Evolutionary conservation across 371 early-diverging fungal genomes (phyloP), one percentile per base, ranked within the genome.

Genomic region (Coemansia sp.): DNA sequence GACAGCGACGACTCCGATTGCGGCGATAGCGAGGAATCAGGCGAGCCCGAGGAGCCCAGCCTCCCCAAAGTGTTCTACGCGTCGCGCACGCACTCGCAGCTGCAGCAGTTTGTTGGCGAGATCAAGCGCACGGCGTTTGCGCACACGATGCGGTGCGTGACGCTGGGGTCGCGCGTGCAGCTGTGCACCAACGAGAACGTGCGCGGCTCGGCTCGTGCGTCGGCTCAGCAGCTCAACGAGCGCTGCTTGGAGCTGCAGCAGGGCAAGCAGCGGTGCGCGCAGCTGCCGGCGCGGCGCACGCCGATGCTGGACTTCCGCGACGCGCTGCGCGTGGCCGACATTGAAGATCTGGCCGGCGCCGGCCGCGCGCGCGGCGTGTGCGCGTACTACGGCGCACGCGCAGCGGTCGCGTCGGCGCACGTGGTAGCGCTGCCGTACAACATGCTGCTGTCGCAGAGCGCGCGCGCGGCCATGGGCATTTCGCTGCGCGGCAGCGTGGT

Each of bases 51-150:
- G 42, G 68, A 77, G 39, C 72, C 68, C 50, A 40, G 33, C 16
- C 40, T 43, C 34, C 54, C 55, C 10, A 72, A 88, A 82, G 86
- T 94, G 10, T 85, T 83, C 64, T 93, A 91, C 68, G 87, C 88
- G 30, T 94, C 93, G 10, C 84, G 94, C 53, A 94, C 97, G 14
- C 98, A 98, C 76, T 95, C 95, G 4, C 99, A 99, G 77, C 77
- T 98, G 8, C 81, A 87, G 11, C 99, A 99, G 65, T 91, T 98
- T 65, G 82, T 97, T 0, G 78, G 83, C 49, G 96, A 98, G 75
- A 65, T 97, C 2, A 83, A 86, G 68, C 93, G 89, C 66, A 95
- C 98, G 3, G 65, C 62, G 5, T 93, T 90, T 66, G 81, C 84
- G 2, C 63, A 84, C 14, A 81, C 78, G 50, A 72, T 81, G 33